Base-by-base conservation (phyloP, 169 alveolate species). In the Plasmodium gaboni region DNA sequence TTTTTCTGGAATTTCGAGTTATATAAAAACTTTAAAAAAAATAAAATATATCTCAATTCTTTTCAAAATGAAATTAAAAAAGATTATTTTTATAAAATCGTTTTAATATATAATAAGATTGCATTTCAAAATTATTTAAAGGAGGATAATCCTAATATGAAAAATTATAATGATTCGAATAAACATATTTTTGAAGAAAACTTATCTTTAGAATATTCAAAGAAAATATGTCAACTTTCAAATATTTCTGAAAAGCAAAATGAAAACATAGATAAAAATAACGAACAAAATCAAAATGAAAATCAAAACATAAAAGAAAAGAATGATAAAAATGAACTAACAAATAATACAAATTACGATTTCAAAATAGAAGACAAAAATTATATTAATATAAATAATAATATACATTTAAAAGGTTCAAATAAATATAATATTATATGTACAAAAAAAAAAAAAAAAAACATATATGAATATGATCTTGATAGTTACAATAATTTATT, bases 1-100 rank as follows among this genome's bases (percentile, higher is more conserved):
- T 65, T 86, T 53, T 86, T 59, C 65, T 86, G 92, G 92, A 86
- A 86, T 86, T 86, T 86, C 57, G 60, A 71, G 48, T 28, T 86
- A 61, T 86, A 86, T 53, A 86, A 70, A 72, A 86, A 60, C 60
- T 86, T 86, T 71, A 69, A 57, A 71, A 86, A 86, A 61, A 86
- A 69, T 50, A 71, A 86, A 59, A 86, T 71, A 10, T 86, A 86
- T 38, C 17, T 72, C 24, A 70, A 24, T 24, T 70, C 48, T 46
- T 86, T 70, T 86, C 65, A 55, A 46, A 32, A 38, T 6, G 92
- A 86, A 86, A 86, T 86, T 26, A 61, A 42, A 12, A 86, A 86
- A 22, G 86, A 71, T 13, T 86, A 86, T 60, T 86, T 86, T 61
- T 86, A 86, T 53, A 86, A 55, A 70, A 86, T 86, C 72, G 28